These are phyloP conservation scores for Amylostereum chailletii DNA, from an alignment of 1,284 basidiomycete species.

Conservation along the genomic window DNA sequence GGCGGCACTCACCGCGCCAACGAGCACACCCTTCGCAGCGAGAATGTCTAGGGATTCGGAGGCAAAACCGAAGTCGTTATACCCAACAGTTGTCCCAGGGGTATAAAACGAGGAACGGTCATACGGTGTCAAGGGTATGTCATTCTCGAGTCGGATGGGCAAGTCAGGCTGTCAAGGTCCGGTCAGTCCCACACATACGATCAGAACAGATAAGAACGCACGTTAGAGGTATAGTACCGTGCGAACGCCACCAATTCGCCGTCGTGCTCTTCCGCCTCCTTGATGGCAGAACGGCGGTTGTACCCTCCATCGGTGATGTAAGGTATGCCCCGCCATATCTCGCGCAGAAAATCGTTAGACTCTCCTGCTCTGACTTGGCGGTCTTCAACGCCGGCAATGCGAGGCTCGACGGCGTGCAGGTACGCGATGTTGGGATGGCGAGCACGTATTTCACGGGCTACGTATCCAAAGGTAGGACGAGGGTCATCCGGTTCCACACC, in stretches of 20 bases:
- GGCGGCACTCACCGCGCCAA: too few relatives aligned
- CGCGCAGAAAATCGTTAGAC: slow-evolving; percentile 19
- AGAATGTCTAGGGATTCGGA: too few relatives aligned
- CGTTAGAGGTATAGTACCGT: slow-evolving; percentile 35
- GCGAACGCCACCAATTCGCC: slow-evolving; percentile 32
- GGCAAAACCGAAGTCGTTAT: not conserved
- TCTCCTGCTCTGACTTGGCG: slow-evolving; percentile 5
- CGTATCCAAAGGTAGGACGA: slow-evolving; percentile 19
- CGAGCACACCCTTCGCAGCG: too few relatives aligned
- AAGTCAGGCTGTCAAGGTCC: not conserved
- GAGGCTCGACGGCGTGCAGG: slow-evolving; percentile 30
- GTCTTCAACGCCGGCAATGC: slow-evolving; percentile 14
- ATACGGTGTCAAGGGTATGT: not conserved
- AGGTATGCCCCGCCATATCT: slow-evolving; percentile 15
- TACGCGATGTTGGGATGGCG: slow-evolving; percentile 33
- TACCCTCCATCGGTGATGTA: slow-evolving; percentile 29
- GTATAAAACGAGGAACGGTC: not conserved
- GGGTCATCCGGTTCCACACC: slow-evolving; percentile 17
- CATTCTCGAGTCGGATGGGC: not conserved
- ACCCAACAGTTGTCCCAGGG: not conserved
- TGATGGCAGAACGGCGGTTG: slow-evolving; percentile 13
- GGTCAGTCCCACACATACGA: too few relatives aligned
- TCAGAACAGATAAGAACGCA: slow-evolving; percentile 12
- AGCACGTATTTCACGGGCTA: slow-evolving; percentile 16
- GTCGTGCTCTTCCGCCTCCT: slow-evolving; percentile 18